Percentiles rank a stretch among this genome's conserved stretches.
phyloP scores from a whole-genome alignment of 2,329 filamentous ascomycete species.

The Botryosphaeria dothidea region DNA sequence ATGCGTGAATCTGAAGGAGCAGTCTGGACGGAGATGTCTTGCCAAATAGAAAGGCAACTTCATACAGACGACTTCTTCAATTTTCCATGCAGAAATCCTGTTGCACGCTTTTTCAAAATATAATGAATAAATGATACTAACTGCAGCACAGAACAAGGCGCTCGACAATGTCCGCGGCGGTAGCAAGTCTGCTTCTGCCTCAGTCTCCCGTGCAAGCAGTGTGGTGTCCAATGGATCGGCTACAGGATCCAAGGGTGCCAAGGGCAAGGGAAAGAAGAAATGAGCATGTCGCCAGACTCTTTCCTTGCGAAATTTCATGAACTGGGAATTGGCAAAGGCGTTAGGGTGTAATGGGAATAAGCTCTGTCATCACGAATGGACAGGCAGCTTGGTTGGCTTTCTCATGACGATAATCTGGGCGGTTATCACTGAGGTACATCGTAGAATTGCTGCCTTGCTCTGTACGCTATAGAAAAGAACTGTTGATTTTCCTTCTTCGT shows the following conservation, averaged over 20 bases:
- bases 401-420: background rate
- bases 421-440: background rate
- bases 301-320: background rate
- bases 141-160: constrained; percentile 76
- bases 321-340: background rate
- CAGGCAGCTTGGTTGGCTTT: background rate
- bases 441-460: constrained; percentile 4
- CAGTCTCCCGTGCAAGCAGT: constrained; percentile 83
- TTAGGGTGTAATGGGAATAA: constrained; percentile 4
- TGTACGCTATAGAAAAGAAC: constrained; percentile 15
- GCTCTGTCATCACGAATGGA: background rate
- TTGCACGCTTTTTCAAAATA: no score
- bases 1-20: no score
- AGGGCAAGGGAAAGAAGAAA: constrained; percentile 53
- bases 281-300: constrained; percentile 27
- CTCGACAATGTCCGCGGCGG: constrained; percentile 83
- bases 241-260: constrained; percentile 37
- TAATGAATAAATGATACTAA: no score
- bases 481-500: background rate
- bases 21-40: no score
- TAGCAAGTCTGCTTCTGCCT: constrained; percentile 73
- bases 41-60: no score
- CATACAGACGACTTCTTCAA: no score
- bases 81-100: no score
- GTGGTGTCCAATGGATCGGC: constrained; percentile 73